phyloP scores from a whole-genome alignment of 495 filamentous ascomycete species.

The Annulohypoxylon nitens region DNA sequence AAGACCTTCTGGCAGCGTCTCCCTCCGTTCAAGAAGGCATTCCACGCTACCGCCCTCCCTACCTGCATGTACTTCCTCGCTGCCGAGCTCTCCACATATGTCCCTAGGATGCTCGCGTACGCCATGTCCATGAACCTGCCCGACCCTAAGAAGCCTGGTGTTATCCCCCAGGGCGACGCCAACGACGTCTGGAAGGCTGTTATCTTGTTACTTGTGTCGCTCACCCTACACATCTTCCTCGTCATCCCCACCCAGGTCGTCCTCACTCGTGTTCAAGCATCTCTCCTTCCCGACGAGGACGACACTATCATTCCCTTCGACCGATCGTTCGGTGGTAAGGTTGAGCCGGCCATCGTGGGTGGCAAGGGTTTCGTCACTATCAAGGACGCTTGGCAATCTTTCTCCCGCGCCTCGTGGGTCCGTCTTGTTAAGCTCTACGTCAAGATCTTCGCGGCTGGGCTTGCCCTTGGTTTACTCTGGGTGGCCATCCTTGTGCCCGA shows the following conservation, averaged over 20 bases:
- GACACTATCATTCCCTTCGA: slow-evolving; percentile 66
- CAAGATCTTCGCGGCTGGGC: slow-evolving; percentile 66
- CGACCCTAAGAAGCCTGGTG: slow-evolving; percentile 36
- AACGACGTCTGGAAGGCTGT: slow-evolving; percentile 53
- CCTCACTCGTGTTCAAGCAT: slow-evolving; percentile 64
- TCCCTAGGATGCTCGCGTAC: slow-evolving; percentile 49
- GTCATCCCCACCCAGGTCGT: slow-evolving; percentile 59
- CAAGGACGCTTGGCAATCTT: slow-evolving; percentile 77
- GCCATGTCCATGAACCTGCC: slow-evolving; percentile 50
- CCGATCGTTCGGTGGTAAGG: slow-evolving; percentile 62
- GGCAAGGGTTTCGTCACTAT: slow-evolving; percentile 77
- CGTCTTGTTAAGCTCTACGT: slow-evolving; percentile 75
- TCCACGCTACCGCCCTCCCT: slow-evolving; percentile 60
- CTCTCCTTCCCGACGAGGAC: slow-evolving; percentile 63
- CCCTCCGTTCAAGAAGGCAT: slow-evolving; percentile 58
- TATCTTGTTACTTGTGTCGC: slow-evolving; percentile 45
- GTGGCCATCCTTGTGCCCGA: slow-evolving; percentile 57
- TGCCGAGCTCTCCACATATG: slow-evolving; percentile 34
- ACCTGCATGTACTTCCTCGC: slow-evolving; percentile 54
- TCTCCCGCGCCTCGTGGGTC: slow-evolving; percentile 73
- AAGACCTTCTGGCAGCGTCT: slow-evolving; percentile 59
- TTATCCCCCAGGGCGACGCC: slow-evolving; percentile 37
- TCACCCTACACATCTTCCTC: slow-evolving; percentile 51
- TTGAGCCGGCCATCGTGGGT: slow-evolving; percentile 71
- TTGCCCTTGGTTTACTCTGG: slow-evolving; percentile 64